These are phyloP conservation scores for Helenozyma baotianmanensis DNA, from an alignment of 805 yeast genomes.

Conservation along the genomic window DNA sequence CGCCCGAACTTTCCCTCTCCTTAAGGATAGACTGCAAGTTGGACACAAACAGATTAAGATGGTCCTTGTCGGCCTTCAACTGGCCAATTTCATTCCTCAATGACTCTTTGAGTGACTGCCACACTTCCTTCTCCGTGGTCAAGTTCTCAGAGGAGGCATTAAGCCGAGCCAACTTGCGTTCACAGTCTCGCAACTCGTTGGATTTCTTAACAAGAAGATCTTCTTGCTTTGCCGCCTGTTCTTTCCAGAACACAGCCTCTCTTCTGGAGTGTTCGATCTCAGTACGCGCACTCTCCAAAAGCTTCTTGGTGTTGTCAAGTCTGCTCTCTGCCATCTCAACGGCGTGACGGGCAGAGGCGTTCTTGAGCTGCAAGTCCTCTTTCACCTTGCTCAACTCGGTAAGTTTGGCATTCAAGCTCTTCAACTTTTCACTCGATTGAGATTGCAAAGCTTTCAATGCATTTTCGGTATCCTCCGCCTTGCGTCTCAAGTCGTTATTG, in stretches of 20 bases:
- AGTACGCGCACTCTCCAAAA: slow-evolving; percentile 23
- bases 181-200: slow-evolving; percentile 54
- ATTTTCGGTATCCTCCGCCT: slow-evolving; percentile 35
- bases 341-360: slow-evolving; percentile 54
- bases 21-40: slow-evolving; percentile 57
- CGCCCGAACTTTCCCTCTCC: slow-evolving; percentile 54
- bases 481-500: slow-evolving; percentile 28
- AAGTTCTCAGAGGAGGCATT: slow-evolving; percentile 45
- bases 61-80: slow-evolving; percentile 53
- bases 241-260: slow-evolving; percentile 36
- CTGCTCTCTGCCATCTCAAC: slow-evolving; percentile 51
- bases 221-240: slow-evolving; percentile 39
- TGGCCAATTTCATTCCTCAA: slow-evolving; percentile 49
- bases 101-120: slow-evolving; percentile 46
- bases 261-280: slow-evolving; percentile 26
- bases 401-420: slow-evolving; percentile 40
- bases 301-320: slow-evolving; percentile 36
- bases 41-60: slow-evolving; percentile 51
- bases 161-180: slow-evolving; percentile 39
- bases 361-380: slow-evolving; percentile 43
- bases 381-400: slow-evolving; percentile 21
- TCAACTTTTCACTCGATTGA: slow-evolving; percentile 41
- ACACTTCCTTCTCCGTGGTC: slow-evolving; percentile 50
- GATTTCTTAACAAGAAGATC: slow-evolving; percentile 23
- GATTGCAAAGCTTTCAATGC: slow-evolving; percentile 27